Percentiles rank a stretch among this genome's conserved stretches.
Evolutionary conservation across 1,139 yeast genomes (phyloP).

Genomic region (Suzukiozyma palmioleophila): DNA sequence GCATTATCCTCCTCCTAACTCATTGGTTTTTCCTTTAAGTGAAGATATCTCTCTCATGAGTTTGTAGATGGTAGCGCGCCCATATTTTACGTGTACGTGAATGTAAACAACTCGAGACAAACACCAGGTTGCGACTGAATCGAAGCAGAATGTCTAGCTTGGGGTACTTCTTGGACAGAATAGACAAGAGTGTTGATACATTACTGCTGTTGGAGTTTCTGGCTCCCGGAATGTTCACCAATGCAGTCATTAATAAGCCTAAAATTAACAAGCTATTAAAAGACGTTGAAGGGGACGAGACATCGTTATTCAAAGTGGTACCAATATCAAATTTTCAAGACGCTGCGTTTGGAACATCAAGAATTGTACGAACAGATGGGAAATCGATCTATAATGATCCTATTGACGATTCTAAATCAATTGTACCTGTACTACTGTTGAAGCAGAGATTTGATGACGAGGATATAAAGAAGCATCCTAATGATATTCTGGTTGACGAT

Average conservation of each 20-base stretch:
- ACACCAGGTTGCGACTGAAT: too few species aligned
- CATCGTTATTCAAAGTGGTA: constrained; percentile 41
- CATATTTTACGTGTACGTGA: too few species aligned
- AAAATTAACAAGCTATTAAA: constrained; percentile 56
- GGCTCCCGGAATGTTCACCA: constrained; percentile 60
- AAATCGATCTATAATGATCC: constrained; percentile 19
- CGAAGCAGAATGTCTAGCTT: constrained; percentile 6
- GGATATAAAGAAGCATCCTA: constrained; percentile 6
- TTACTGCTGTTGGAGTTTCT: constrained; percentile 36
- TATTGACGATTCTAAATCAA: constrained; percentile 4
- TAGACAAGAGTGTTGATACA: constrained; percentile 17
- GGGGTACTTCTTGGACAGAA: constrained; percentile 20
- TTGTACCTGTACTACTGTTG: constrained; percentile 1
- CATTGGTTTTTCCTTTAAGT: too few species aligned
- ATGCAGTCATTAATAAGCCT: constrained; percentile 53
- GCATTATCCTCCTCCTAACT: too few species aligned
- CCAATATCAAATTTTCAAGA: constrained; percentile 8
- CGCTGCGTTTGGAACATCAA: not conserved
- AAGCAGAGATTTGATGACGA: constrained; percentile 10
- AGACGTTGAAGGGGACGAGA: constrained; percentile 57
- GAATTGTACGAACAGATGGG: constrained; percentile 38
- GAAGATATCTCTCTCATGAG: too few species aligned
- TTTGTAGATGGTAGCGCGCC: too few species aligned
- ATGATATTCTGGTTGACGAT: constrained; percentile 10
- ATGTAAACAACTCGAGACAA: too few species aligned